phyloP scores from a whole-genome alignment of 2,329 filamentous ascomycete genomes.

The Arthroderma uncinatum region DNA sequence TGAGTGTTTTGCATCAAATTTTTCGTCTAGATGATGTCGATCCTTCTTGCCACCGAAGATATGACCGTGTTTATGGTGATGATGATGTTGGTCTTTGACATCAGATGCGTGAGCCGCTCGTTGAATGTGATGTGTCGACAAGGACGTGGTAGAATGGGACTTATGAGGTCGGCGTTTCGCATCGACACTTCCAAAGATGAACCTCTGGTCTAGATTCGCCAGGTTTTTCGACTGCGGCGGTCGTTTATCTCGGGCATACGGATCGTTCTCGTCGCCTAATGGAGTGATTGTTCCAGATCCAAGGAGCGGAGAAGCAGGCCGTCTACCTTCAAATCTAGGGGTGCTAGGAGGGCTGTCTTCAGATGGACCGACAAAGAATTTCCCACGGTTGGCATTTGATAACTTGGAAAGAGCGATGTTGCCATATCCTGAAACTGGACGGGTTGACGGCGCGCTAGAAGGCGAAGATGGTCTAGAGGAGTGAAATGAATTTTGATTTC shows the following conservation, averaged over 20 bases:
- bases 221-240: conserved; percentile 56
- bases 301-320: conserved; percentile 43
- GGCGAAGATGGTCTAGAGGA: conserved; percentile 31
- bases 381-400: conserved; percentile 38
- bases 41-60: conserved; percentile 47
- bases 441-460: conserved; percentile 29
- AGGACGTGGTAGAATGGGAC: conserved; percentile 18
- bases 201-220: conserved; percentile 63
- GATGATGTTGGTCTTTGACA: conserved; percentile 31
- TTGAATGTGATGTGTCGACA: conserved; percentile 27
- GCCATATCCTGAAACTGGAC: conserved; percentile 36
- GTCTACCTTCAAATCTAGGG: conserved; percentile 37
- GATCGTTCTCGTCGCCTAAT: conserved; percentile 67
- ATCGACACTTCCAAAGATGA: conserved; percentile 71
- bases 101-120: conserved; percentile 37
- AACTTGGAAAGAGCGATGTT: conserved; percentile 25
- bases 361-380: conserved; percentile 46
- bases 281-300: conserved; percentile 70
- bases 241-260: conserved; percentile 73
- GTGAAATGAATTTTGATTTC: background rate
- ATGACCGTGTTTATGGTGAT: conserved; percentile 31
- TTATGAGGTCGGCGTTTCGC: conserved; percentile 50
- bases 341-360: conserved; percentile 54
- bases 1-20: conserved; percentile 43
- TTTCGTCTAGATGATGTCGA: conserved; percentile 34